Conservation (phyloP, 1,139 yeast species). For the Lodderomyces elongisporus region DNA sequence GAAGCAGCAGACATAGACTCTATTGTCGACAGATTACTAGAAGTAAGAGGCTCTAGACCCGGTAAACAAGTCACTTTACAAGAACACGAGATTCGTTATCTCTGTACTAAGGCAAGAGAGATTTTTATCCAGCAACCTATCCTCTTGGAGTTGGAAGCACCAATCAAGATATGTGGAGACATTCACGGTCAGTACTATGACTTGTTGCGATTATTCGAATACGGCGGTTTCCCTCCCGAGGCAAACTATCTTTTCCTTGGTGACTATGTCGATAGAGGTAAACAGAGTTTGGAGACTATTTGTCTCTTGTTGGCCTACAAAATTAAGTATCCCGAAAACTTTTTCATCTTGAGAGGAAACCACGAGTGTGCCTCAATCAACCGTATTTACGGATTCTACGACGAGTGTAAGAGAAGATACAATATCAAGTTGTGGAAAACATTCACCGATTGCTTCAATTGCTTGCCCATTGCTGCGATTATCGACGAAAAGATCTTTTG, state of each 20-base stretch:
- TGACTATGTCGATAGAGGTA: constrained; percentile 97
- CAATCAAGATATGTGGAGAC: constrained; percentile 91
- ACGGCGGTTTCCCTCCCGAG: constrained; percentile 99
- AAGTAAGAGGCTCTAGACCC: constrained; percentile 97
- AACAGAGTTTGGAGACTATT: constrained; percentile 91
- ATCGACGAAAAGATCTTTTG: constrained; percentile 96
- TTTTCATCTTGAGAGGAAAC: constrained; percentile 90
- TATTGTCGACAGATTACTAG: constrained; percentile 92
- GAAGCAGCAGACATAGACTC: constrained; percentile 93
- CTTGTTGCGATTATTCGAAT: constrained; percentile 88
- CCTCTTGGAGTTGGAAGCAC: constrained; percentile 91
- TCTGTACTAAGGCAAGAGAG: constrained; percentile 96
- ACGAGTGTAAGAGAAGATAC: constrained; percentile 95
- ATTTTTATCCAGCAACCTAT: constrained; percentile 97
- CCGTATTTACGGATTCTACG: constrained; percentile 95
- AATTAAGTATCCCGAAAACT: constrained; percentile 96
- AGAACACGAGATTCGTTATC: constrained; percentile 90
- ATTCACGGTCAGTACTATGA: constrained; percentile 98
- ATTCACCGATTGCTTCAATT: constrained; percentile 95
- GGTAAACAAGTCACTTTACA: constrained; percentile 93
- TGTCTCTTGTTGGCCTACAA: constrained; percentile 90
- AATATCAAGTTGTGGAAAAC: constrained; percentile 97
- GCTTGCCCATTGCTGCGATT: constrained; percentile 96
- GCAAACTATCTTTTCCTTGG: constrained; percentile 93
- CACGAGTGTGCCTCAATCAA: constrained; percentile 97